Base-by-base conservation (phyloP, 1,284 basidiomycete species). In the Neotropicomus parvogracilis region DNA sequence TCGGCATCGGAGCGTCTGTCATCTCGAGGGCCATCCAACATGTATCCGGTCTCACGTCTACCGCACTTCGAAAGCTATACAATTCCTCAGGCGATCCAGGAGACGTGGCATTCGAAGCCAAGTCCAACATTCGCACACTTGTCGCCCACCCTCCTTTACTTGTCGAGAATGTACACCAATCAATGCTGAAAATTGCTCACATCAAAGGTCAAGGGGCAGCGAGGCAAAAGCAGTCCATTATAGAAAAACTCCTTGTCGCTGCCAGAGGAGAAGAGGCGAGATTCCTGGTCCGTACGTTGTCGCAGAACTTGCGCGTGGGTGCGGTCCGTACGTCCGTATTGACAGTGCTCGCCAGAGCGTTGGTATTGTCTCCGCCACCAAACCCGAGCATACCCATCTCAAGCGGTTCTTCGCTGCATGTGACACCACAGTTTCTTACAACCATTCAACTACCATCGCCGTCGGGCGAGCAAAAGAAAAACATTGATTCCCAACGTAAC, bases 251-350 rank as follows among this genome's bases (percentile, higher is more conserved):
- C 31, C 77, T 97, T 21, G 81, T 97, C 3, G 79, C 91, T 7
- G 85, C 91, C 1, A 81, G 79, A 48, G 94, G 92, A 11, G 94
- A 97, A 64, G 92, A 97, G 69, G 78, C 81, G 17, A 79, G 93
- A 26, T 97, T 85, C 59, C 73, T 97, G 16, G 87, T 89, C 27
- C 79, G 94, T 34, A 93, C 84, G 4, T 75, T 97, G 29, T 80
- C 81, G 32, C 83, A 85, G 55, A 90, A 95, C 66, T 73, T 97
- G 34, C 80, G 93, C 21, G 89, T 91, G 24, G 91, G 91, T 9
- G 94, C 93, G 2, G 91, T 95, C 29, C 75, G 89, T 49, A 83
- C 88, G 21, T 89, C 93, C 3, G 80, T 97, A 37, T 74, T 94
- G 17, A 84, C 84, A 14, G 88, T 90, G 9, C 73, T 97, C 16